Evolutionary conservation across 495 filamentous ascomycete species (phyloP).

Genomic region (Aspergillus wentii): DNA sequence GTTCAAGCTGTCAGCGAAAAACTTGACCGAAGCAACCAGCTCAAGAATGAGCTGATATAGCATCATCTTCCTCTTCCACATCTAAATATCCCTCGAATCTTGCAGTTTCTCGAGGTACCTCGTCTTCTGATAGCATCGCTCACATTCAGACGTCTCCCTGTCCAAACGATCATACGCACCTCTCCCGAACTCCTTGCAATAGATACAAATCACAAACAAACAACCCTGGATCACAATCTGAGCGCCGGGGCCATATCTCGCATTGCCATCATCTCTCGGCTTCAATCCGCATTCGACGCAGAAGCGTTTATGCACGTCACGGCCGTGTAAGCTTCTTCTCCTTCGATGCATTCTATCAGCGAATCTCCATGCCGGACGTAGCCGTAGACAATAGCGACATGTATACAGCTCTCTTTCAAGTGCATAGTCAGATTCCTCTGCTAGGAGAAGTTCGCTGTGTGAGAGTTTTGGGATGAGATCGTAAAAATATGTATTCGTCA

Average conservation of each 20-base stretch:
- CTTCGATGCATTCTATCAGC: slow-evolving; percentile 27
- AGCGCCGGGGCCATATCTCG: slow-evolving; percentile 29
- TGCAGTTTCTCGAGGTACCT: too few relatives aligned
- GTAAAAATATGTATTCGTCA: slow-evolving; percentile 34
- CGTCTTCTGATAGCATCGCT: too few relatives aligned
- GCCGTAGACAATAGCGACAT: slow-evolving; percentile 34
- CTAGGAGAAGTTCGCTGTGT: slow-evolving; percentile 21
- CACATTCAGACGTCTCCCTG: slow-evolving; percentile 7
- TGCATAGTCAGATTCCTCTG: slow-evolving; percentile 22
- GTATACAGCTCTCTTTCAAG: slow-evolving; percentile 21
- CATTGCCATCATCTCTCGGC: slow-evolving; percentile 17
- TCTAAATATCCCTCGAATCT: too few relatives aligned
- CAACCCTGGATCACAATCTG: slow-evolving; percentile 17
- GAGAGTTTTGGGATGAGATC: slow-evolving; percentile 17
- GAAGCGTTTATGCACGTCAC: slow-evolving; percentile 24
- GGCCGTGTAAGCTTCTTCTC: slow-evolving; percentile 15
- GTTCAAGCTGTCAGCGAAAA: too few relatives aligned
- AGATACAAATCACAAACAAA: slow-evolving; percentile 22
- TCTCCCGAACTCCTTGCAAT: slow-evolving; percentile 19
- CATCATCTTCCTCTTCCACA: too few relatives aligned
- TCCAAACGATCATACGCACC: slow-evolving; percentile 12
- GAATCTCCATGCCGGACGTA: slow-evolving; percentile 22
- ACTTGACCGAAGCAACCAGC: too few relatives aligned
- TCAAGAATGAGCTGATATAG: too few relatives aligned
- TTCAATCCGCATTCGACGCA: slow-evolving; percentile 31